Evolutionary conservation across 2,329 filamentous ascomycete genomes (phyloP), one percentile per base, ranked within the genome.

Genomic region (Stenocarpella maydis): DNA sequence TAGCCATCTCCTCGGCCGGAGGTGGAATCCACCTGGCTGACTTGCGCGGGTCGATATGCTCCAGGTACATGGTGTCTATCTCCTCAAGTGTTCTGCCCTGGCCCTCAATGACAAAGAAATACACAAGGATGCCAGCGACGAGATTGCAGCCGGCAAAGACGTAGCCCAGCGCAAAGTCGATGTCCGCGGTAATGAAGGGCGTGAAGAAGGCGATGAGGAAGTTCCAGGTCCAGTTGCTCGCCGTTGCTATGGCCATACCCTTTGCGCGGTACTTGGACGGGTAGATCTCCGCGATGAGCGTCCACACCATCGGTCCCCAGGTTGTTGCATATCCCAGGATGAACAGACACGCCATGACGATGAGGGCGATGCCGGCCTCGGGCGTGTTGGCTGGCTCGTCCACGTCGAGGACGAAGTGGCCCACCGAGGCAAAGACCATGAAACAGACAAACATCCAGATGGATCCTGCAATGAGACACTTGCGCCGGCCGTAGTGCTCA

Each of bases 151-250:
- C 90, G 0, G 91, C 92, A 78, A 94, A 94, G 37, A 95, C 88
- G 72, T 93, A 92, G 2, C 92, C 92, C 74, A 92, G 93, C 1
- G 85, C 85, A 79, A 91, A 94, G 73, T 91, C 87, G 67, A 94
- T 94, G 4, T 87, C 86, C 0, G 84, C 81, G 0, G 90, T 92
- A 76, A 95, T 94, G 79, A 94, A 94, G 0, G 92, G 91, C 0
- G 92, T 94, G 82, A 94, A 93, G 82, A 95, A 95, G 0, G 88
- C 88, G 71, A 90, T 86, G 72, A 92, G 83, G 80, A 94, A 94
- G 78, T 93, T 92, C 89, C 90, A 93, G 39, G 84, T 82, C 89
- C 89, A 91, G 78, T 91, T 91, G 73, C 84, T 85, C 0, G 87
- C 84, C 0, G 88, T 91, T 0, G 87, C 84, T 2, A 90, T 77